Evolutionary conservation across 2,329 filamentous ascomycete genomes (phyloP), one percentile per base, ranked within the genome.

Genomic region (Fusarium euwallaceae): DNA sequence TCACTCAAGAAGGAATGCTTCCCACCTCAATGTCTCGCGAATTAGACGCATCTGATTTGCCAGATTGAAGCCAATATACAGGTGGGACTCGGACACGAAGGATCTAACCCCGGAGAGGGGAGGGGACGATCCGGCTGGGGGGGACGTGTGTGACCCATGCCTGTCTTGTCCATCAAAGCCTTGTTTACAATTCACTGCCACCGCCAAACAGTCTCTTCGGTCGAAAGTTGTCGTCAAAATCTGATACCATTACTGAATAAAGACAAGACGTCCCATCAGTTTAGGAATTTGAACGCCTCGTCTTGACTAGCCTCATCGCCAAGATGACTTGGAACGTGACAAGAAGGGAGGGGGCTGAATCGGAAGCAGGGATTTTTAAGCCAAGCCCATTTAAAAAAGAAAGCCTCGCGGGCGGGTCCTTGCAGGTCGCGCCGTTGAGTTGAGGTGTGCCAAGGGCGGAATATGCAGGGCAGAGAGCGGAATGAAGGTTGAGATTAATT

Each of bases 21-120:
- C 48, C 63, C 45, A 45, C 7, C 27, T 29, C 55, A 73, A 71
- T 43, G 67, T 68, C 58, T 48, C 53, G 70, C 71, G 71, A 73
- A 72, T 60, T 65, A 16, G n/a, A 32, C n/a, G 10, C 12, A 2
- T 6, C 20, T 71, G 67, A 72, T 74, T 72, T 39, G 67, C 37
- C 34, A 65, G 17, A 64, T 59, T 59, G 51, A 53, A 53, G 17
- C 20, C 48, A 53, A 53, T 53, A 53, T 53, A 53, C 27, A 20
- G 10, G 48, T 53, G 48, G 48, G 10, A 7, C 67, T 36, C 10
- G n/a, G 11, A 36, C 56, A 39, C 37, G 63, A 51, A 70, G 72
- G 72, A 75, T 74, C 66, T 36, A 56, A 70, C 56, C 62, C 32
- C 53, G 29, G 51, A 27, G 51, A 32, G 39, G n/a, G 41, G 20